phyloP scores from a whole-genome alignment of 139 green algal genomes.

The Tetraselmis chui region DNA sequence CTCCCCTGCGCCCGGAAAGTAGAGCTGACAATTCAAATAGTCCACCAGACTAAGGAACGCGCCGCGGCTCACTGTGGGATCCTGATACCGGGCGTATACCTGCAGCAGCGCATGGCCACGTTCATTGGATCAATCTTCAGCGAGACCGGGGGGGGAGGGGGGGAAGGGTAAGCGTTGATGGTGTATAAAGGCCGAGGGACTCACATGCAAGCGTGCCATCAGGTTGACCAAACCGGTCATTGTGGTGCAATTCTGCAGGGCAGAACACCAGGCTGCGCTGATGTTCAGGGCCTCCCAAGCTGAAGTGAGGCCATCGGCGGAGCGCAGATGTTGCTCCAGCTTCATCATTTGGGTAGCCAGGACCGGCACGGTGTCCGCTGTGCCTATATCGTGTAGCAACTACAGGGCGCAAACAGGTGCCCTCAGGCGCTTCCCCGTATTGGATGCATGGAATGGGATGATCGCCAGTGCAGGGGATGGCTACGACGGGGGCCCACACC shows the following conservation, averaged over 20 bases:
- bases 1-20: slow-evolving; percentile 50
- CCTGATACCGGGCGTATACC: not conserved
- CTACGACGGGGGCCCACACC: too few relatives aligned
- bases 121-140: not conserved
- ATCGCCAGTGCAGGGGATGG: too few relatives aligned
- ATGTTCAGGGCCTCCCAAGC: not conserved
- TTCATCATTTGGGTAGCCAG: not conserved
- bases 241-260: not conserved
- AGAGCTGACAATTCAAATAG: slow-evolving; percentile 42
- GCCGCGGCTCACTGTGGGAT: not conserved
- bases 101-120: too few relatives aligned
- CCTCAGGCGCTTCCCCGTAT: too few relatives aligned
- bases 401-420: not conserved
- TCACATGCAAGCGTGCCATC: not conserved
- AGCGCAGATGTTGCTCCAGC: not conserved
- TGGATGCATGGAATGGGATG: too few relatives aligned
- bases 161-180: not conserved
- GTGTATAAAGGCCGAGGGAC: too few relatives aligned
- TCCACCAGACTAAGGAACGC: not conserved
- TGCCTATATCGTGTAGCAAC: not conserved
- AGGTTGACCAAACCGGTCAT: not conserved
- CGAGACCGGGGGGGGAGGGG: too few relatives aligned
- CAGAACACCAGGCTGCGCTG: not conserved
- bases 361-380: not conserved
- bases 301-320: not conserved